Evolutionary conservation across 495 filamentous ascomycete species (phyloP), one percentile per base, ranked within the genome.

Genomic region (Cryomyces minteri): DNA sequence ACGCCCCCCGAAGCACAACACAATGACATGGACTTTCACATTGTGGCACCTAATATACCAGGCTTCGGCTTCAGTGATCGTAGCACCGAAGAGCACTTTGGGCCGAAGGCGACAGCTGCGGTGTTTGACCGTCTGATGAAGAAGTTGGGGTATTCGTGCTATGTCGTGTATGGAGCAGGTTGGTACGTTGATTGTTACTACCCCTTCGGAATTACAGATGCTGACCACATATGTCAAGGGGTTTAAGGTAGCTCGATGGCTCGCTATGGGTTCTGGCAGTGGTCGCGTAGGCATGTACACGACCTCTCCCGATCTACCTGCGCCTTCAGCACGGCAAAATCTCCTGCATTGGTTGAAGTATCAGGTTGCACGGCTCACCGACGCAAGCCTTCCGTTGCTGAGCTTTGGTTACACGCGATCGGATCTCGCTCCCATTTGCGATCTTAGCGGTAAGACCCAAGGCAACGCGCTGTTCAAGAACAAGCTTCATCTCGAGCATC

Each of bases 41-140:
- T 64, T 28, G 60, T 66, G 10, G 53, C 47, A 1, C 60, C 62
- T 2, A 60, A 55, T 37, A 60, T 64, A 32, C 60, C 62, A 2
- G 62, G 60, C 0, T 64, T 60, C 48, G 62, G 58, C 1, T 66
- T 66, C 46, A 63, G 62, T 39, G 60, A 63, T 51, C 51, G 60
- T 10, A 46, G 51, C 14, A 6, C 33, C 4, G 45, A 47, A n/a
- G 60, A 52, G 14, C 51, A 43, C 7, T 62, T 63, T 46, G 61
- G 58, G 14, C 34, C 59, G 10, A 44, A 44, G 31, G 51, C 52
- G 37, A 62, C 61, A 2, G 62, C 59, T 7, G 51, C 45, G 2
- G 46, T 52, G 6, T 63, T 64, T 41, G 44, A 61, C 36, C 47
- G 36, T 11, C 40, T 66, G 32, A 66, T 66, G 62, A 45, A 48